Conservation (phyloP, 805 yeast genomes). For the Lipomyces yamanashiensis region DNA sequence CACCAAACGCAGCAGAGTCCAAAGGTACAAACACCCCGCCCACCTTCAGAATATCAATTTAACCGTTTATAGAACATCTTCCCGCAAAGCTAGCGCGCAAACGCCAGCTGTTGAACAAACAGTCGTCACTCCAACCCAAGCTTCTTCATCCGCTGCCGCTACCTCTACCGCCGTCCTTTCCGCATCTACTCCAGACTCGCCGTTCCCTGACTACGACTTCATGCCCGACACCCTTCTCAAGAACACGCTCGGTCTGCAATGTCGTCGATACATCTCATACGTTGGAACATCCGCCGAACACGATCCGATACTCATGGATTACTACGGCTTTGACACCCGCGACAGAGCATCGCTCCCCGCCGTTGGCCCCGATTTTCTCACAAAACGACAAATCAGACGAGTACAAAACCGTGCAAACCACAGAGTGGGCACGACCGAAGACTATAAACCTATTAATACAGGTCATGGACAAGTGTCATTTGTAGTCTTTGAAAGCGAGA, state of each 20-base stretch:
- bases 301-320: slow-evolving; percentile 40
- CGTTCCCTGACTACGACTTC: slow-evolving; percentile 42
- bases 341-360: slow-evolving; percentile 35
- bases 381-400: slow-evolving; percentile 31
- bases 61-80: slow-evolving; percentile 14
- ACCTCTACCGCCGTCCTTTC: slow-evolving; percentile 5
- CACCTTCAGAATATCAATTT: too few relatives aligned
- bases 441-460: slow-evolving; percentile 3
- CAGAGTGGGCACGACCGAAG: slow-evolving; percentile 3
- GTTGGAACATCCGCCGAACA: slow-evolving; percentile 41
- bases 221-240: slow-evolving; percentile 39
- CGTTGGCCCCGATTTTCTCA: slow-evolving; percentile 28
- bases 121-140: slow-evolving; percentile 5
- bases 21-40: too few relatives aligned
- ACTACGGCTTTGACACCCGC: slow-evolving; percentile 37
- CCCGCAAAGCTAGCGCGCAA: slow-evolving; percentile 20
- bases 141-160: neutral
- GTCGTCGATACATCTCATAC: slow-evolving; percentile 39
- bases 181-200: slow-evolving; percentile 34
- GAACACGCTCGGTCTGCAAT: slow-evolving; percentile 41
- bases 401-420: slow-evolving; percentile 19
- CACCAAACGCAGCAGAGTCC: slow-evolving; percentile 22
- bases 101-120: slow-evolving; percentile 3
- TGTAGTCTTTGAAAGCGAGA: slow-evolving; percentile 38
- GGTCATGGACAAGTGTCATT: slow-evolving; percentile 33